These are phyloP conservation scores for Chamaecrista fasciculata DNA, from an alignment of 306 rosid genomes.

Conservation along the genomic window DNA sequence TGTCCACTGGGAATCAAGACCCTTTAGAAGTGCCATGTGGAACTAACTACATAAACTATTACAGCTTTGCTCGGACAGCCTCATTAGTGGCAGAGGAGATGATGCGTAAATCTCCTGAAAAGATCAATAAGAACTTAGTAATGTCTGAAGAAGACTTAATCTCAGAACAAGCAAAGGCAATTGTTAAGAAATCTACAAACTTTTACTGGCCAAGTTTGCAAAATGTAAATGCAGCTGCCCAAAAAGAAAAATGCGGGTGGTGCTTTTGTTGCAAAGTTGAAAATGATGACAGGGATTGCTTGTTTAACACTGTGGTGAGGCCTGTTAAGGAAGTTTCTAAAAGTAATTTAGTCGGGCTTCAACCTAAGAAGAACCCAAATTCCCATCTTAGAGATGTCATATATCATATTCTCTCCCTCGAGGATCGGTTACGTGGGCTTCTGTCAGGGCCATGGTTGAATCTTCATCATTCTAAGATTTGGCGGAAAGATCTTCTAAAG, in stretches of 20 bases:
- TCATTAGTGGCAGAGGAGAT: slow-evolving; percentile 68
- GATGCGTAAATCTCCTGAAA: slow-evolving; percentile 52
- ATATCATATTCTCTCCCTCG: slow-evolving; percentile 61
- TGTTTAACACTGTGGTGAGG: slow-evolving; percentile 52
- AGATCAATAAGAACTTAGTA: slow-evolving; percentile 43
- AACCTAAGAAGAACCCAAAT: slow-evolving; percentile 40
- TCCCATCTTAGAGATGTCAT: slow-evolving; percentile 71
- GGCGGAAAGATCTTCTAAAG: slow-evolving; percentile 62
- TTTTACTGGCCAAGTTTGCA: slow-evolving; percentile 70
- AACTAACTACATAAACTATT: slow-evolving; percentile 59
- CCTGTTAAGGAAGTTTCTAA: slow-evolving; percentile 47
- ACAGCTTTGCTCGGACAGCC: slow-evolving; percentile 74
- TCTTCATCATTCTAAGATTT: slow-evolving; percentile 48
- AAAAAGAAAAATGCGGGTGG: slow-evolving; percentile 93
- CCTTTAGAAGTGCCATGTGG: slow-evolving; percentile 32
- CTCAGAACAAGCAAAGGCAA: slow-evolving; percentile 67
- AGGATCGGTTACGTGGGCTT: slow-evolving; percentile 81
- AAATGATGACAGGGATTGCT: slow-evolving; percentile 73
- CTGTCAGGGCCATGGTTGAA: slow-evolving; percentile 90
- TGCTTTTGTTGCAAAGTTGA: slow-evolving; percentile 74
- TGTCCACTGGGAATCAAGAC: slow-evolving; percentile 35
- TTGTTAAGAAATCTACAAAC: slow-evolving; percentile 61
- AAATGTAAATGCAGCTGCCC: slow-evolving; percentile 41
- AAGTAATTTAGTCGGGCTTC: slow-evolving; percentile 45
- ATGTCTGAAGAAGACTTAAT: slow-evolving; percentile 72